Evolutionary conservation across 1,284 basidiomycete genomes (phyloP).

Genomic region (Cryptococcus sp.): DNA sequence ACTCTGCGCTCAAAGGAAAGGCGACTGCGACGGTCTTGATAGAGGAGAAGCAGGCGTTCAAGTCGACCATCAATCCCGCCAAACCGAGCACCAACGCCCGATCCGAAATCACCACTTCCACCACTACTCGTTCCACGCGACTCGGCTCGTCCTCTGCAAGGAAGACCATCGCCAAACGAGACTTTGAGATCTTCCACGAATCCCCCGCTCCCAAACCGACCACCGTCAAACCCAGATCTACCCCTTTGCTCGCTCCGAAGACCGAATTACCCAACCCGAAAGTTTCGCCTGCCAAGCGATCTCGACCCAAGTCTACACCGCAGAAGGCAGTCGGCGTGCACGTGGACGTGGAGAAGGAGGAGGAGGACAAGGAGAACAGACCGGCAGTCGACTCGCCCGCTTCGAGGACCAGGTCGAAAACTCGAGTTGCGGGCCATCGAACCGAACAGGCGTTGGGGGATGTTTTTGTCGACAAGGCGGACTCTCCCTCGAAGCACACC

Average conservation of each 20-base stretch:
- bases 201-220: not conserved
- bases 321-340: not conserved
- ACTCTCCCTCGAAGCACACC: not conserved
- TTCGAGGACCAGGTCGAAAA: conserved; percentile 20
- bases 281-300: not conserved
- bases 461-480: too few species aligned
- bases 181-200: too few species aligned
- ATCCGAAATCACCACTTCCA: too few species aligned
- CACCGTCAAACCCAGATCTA: not conserved
- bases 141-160: too few species aligned
- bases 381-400: conserved; percentile 19
- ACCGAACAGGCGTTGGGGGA: not conserved
- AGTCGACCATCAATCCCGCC: too few species aligned
- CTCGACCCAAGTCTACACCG: not conserved
- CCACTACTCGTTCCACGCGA: too few species aligned
- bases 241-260: not conserved
- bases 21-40: too few species aligned
- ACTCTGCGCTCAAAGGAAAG: too few species aligned
- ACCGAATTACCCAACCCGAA: too few species aligned
- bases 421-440: not conserved
- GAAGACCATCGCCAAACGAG: too few species aligned
- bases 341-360: conserved; percentile 13
- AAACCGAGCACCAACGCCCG: too few species aligned
- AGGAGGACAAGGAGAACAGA: conserved; percentile 31
- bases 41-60: too few species aligned